Base-by-base conservation (phyloP, 2,329 filamentous ascomycete genomes). In the Colletotrichum sp. region DNA sequence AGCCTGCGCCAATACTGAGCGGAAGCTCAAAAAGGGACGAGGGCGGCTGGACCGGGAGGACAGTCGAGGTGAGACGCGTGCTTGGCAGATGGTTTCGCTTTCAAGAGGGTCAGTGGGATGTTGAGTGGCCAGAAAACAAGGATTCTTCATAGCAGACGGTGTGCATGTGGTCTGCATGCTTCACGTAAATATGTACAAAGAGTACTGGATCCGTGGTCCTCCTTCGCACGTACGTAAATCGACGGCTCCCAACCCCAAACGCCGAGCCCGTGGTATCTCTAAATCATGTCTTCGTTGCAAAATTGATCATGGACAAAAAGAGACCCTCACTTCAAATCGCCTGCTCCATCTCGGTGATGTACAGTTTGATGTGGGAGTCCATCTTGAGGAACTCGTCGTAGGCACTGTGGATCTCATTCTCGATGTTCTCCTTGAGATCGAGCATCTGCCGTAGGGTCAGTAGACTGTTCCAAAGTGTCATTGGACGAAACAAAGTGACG, bases 261-360 rank as follows among this genome's bases (percentile, higher is more conserved):
- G 85, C 86, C 86, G 69, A 76, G 72, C 70, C 81, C 81, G 78
- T 85, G 86, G 86, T 88, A 84, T 84, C 79, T 74, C 77, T 52
- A 76, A 58, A 39, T 77, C 77, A 34, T 78, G 66, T 64, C 76
- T 64, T 71, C 75, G 55, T 76, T 39, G 60, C 64, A 68, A 34
- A 64, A 43, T 34, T 22, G 61, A 64, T 39, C 61, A 39, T 39
- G 32, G 15, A 64, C 15, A 36, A 32, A 61, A 28, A 9, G 27
- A 66, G 39, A 61, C 5, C 34, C 25, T 39, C 13, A 30, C 28
- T 25, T 52, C 15, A 88, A 79, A 97, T 91, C 72, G 93, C 94
- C 86, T 98, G 96, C 86, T 98, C 97, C 96, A 99, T 98, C 89
- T 99, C 97, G 6, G 95, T 98, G 82, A 99, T 98, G 88, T 99